Evolutionary conservation across 108 stramenopile species (phyloP).

Genomic region (Skeletonema costatum): DNA sequence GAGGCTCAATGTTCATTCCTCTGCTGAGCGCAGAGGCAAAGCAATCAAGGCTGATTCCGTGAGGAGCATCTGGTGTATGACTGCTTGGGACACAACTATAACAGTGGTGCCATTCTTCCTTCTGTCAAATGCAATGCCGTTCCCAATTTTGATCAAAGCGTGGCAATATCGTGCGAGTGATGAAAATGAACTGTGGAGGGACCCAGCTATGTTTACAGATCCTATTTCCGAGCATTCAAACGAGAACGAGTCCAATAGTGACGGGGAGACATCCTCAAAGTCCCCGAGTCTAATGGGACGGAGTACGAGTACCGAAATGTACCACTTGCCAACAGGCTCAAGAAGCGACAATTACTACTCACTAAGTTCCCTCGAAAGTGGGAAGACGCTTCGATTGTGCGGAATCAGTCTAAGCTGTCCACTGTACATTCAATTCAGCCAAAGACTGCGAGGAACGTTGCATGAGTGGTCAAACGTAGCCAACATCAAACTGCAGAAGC

Average conservation of each 20-base stretch:
- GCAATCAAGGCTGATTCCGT: not conserved
- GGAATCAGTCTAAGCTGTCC: conserved; percentile 25
- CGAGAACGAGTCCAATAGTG: conserved; percentile 22
- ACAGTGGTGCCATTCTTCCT: conserved; percentile 20
- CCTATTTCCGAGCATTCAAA: not conserved
- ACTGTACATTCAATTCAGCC: conserved; percentile 31
- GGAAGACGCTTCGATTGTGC: conserved; percentile 17
- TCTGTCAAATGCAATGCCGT: conserved; percentile 27
- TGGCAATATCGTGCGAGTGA: conserved; percentile 22
- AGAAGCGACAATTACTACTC: conserved; percentile 10
- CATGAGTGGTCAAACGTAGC: conserved; percentile 24
- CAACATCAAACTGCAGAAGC: conserved; percentile 6
- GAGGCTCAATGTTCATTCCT: conserved; percentile 15
- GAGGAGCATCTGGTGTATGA: not conserved
- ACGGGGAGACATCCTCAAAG: conserved; percentile 27
- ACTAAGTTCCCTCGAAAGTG: conserved; percentile 2
- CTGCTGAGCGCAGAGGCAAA: not conserved
- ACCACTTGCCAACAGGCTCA: conserved; percentile 10
- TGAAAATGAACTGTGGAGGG: conserved; percentile 19
- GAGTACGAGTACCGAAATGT: not conserved
- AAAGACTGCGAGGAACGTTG: not conserved
- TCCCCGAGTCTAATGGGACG: conserved; percentile 6
- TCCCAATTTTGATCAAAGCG: conserved; percentile 14
- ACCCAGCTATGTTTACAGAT: not conserved
- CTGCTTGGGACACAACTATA: conserved; percentile 25